These are phyloP conservation scores for Hirsutella minnesotensis DNA, from an alignment of 2,329 filamentous ascomycete genomes.

Conservation along the genomic window DNA sequence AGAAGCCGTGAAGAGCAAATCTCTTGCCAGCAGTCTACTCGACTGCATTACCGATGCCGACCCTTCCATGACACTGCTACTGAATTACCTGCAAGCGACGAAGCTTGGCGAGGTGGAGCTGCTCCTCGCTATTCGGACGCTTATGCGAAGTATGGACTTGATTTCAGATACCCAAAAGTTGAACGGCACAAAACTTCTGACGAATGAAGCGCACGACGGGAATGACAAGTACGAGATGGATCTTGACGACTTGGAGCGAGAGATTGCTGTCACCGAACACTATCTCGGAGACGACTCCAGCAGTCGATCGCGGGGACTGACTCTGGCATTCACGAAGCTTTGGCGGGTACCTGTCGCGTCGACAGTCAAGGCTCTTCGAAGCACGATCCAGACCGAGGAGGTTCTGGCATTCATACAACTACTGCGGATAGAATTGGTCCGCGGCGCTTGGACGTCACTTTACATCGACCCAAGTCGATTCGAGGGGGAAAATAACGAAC, in stretches of 20 bases:
- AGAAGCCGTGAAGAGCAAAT: slow-evolving; percentile 30
- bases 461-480: slow-evolving; percentile 50
- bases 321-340: slow-evolving; percentile 57
- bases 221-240: slow-evolving; percentile 34
- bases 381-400: slow-evolving; percentile 53
- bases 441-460: slow-evolving; percentile 63
- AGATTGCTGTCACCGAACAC: slow-evolving; percentile 56
- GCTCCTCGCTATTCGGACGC: slow-evolving; percentile 49
- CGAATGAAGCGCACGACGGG: slow-evolving; percentile 15
- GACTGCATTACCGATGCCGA: slow-evolving; percentile 53
- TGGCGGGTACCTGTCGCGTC: slow-evolving; percentile 48
- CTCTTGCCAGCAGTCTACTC: slow-evolving; percentile 49
- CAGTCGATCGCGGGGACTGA: slow-evolving; percentile 51
- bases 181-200: slow-evolving; percentile 19
- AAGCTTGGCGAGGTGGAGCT: slow-evolving; percentile 56
- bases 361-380: slow-evolving; percentile 52
- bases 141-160: slow-evolving; percentile 59
- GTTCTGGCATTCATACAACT: slow-evolving; percentile 61
- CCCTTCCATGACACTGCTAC: slow-evolving; percentile 53
- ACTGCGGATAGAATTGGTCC: slow-evolving; percentile 59
- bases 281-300: slow-evolving; percentile 54
- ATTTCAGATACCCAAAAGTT: slow-evolving; percentile 28
- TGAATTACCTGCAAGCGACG: slow-evolving; percentile 53
- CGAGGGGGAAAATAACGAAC: slow-evolving; percentile 26
- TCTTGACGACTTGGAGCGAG: slow-evolving; percentile 48